A percentile compares a stretch with the other conserved stretches of the same genome.
Conservation (phyloP, 441 rosid genomes). For the California macrophylla region DNA sequence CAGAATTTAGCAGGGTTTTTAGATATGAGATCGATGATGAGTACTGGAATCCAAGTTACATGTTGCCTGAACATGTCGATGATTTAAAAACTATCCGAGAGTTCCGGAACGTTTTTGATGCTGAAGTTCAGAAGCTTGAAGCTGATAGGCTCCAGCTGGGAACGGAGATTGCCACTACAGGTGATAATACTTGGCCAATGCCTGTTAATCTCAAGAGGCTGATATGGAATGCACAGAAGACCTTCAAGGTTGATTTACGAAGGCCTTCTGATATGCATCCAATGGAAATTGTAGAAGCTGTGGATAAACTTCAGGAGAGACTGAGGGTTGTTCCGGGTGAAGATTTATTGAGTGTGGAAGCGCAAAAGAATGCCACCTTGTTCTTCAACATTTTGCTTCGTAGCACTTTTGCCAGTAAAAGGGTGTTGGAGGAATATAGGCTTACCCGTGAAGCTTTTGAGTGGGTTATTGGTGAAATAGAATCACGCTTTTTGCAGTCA, state of each 20-base stretch:
- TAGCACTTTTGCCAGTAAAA: slow-evolving; percentile 94
- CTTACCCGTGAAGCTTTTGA: slow-evolving; percentile 96
- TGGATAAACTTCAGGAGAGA: slow-evolving; percentile 95
- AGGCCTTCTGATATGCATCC: slow-evolving; percentile 89
- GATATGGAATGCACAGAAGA: slow-evolving; percentile 91
- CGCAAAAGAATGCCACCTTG: slow-evolving; percentile 95
- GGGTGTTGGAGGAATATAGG: slow-evolving; percentile 92
- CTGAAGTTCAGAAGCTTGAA: slow-evolving; percentile 78
- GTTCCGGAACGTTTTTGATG: slow-evolving; percentile 80
- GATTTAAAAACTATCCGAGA: slow-evolving; percentile 79
- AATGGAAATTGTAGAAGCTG: slow-evolving; percentile 91
- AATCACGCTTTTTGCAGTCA: slow-evolving; percentile 84
- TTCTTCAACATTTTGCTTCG: slow-evolving; percentile 91
- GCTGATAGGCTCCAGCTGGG: slow-evolving; percentile 73
- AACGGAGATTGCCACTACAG: slow-evolving; percentile 78
- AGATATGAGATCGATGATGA: slow-evolving; percentile 71
- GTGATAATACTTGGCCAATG: slow-evolving; percentile 82
- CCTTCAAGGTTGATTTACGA: slow-evolving; percentile 72
- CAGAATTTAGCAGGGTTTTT: slow-evolving; percentile 63
- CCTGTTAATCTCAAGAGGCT: slow-evolving; percentile 87
- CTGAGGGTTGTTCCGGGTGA: slow-evolving; percentile 92
- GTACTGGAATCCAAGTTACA: slow-evolving; percentile 73
- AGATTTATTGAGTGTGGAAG: slow-evolving; percentile 88
- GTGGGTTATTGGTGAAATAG: slow-evolving; percentile 97
- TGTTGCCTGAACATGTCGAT: slow-evolving; percentile 65